Percentiles rank a stretch among this genome's conserved stretches.
Evolutionary conservation across 768 basidiomycete species (phyloP).

Genomic region (Mycena alexandri): DNA sequence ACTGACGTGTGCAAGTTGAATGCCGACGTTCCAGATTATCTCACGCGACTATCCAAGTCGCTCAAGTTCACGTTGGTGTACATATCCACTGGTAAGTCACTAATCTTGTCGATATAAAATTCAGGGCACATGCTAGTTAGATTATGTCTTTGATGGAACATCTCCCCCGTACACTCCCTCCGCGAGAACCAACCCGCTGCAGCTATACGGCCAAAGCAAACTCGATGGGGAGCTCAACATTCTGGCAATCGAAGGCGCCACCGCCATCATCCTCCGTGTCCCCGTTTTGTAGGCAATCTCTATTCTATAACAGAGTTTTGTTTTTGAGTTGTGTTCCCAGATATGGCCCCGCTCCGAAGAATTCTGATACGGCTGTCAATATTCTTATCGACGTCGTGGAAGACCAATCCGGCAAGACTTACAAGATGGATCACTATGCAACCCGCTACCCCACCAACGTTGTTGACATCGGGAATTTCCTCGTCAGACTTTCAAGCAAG

Average conservation of each 20-base stretch:
- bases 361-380: constrained; percentile 92
- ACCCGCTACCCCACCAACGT: constrained; percentile 94
- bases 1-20: constrained; percentile 72
- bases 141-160: constrained; percentile 97
- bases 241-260: constrained; percentile 68
- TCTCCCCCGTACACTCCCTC: constrained; percentile 89
- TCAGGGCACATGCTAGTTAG: constrained; percentile 50
- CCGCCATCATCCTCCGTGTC: constrained; percentile 82
- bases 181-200: constrained; percentile 83
- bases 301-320: constrained; percentile 4
- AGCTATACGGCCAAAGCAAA: constrained; percentile 91
- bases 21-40: constrained; percentile 75
- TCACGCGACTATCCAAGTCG: constrained; percentile 75
- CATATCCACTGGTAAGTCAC: constrained; percentile 84
- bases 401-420: constrained; percentile 88
- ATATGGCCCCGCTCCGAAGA: constrained; percentile 88
- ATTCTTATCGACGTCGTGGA: constrained; percentile 87
- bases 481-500: constrained; percentile 81
- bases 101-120: background rate
- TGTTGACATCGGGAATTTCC: constrained; percentile 86
- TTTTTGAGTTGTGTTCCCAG: constrained; percentile 52
- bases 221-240: constrained; percentile 88
- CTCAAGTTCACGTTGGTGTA: constrained; percentile 83
- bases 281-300: constrained; percentile 80
- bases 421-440: constrained; percentile 97